Base-by-base conservation (phyloP, 352 stramenopile genomes). In the Pseudoperonospora humuli region DNA sequence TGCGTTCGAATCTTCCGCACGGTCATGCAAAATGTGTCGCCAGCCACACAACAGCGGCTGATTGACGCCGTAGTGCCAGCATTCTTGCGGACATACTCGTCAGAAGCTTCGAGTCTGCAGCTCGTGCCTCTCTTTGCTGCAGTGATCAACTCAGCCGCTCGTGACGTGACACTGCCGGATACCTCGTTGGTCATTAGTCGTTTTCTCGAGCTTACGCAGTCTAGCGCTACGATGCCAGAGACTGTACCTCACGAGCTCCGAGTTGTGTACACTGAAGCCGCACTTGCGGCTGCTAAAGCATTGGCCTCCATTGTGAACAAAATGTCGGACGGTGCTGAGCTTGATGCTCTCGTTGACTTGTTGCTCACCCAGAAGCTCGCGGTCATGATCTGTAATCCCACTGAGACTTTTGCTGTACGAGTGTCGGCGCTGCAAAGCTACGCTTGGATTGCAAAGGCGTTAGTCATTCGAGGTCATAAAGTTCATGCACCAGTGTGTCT, bases 221-320 rank as follows among this genome's bases (percentile, higher is more conserved):
- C 60, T 23, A 29, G 54, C 5, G 53, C 31, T 45, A 45, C 46
- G 1, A 24, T 64, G 2, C 10, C 41, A 0, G 45, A 57, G 7
- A 40, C 47, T 5, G 33, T 54, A 5, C 19, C 40, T 18, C 45
- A 40, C 15, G 50, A 40, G 26, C 52, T 86, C 7, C 60, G 76
- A 9, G 37, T 43, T 35, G 67, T 89, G 17, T 67, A 64, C 40
- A 35, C 51, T 0, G 70, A 86, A 29, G 70, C 72, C 20, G 71
- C 77, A 27, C 52, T 86, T 1, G 85, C 73, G 6, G 61, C 77
- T 0, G 67, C 78, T 29, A 87, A 89, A 43, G 80, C 81, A 7
- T 62, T 93, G 6, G 81, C 76, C 17, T 89, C 81, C 13, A 86
- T 91, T 43, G 69, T 93, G 50, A 93, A 93, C 71, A 90, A 89